Base-by-base conservation (phyloP, 179 eudicot genomes). In the Heliamphora pulchella region DNA sequence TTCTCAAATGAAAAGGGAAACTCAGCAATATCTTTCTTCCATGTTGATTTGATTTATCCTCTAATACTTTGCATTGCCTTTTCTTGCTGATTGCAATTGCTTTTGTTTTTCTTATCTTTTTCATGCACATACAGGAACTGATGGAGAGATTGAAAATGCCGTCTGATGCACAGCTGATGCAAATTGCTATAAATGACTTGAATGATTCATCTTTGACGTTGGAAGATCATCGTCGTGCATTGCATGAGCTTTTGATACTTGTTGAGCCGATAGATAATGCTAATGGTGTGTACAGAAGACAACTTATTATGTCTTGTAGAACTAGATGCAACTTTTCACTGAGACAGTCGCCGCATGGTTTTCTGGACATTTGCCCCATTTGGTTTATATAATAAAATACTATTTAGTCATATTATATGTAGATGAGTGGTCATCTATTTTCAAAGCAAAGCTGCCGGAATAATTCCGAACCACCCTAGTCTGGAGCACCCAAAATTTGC, bases 231-330 rank as follows among this genome's bases (percentile, higher is more conserved):
- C 87, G 87, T 67, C 97, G 89, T 65, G 97, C 97, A 66, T 85
- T 93, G 66, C 87, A 91, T 78, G 97, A 95, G 80, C 95, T 95
- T 77, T 84, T 91, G 86, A 68, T 87, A 76, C 97, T 95, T 65
- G 98, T 95, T 76, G 97, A 95, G 89, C 94, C 95, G 67, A 89
- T 95, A 65, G 97, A 95, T 86, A 95, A 95, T 81, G 97, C 98
- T 83, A 95, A 89, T 81, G 97, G 98, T 95, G 85, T 47, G 89
- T 81, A 50, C 76, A 48, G 31, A 31, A n/a, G n/a, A n/a, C n/a
- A 44, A 13, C 39, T 53, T 20, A 14, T 58, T 67, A 10, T 7
- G 31, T 41, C 3, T 61, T 75, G 17, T 53, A 13, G 48, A 18
- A 48, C 77, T 41, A 74, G 55, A 53, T 74, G 62, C 47, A 54